Evolutionary conservation across 257 asterid species (phyloP).

Genomic region (Solanum phureja): DNA sequence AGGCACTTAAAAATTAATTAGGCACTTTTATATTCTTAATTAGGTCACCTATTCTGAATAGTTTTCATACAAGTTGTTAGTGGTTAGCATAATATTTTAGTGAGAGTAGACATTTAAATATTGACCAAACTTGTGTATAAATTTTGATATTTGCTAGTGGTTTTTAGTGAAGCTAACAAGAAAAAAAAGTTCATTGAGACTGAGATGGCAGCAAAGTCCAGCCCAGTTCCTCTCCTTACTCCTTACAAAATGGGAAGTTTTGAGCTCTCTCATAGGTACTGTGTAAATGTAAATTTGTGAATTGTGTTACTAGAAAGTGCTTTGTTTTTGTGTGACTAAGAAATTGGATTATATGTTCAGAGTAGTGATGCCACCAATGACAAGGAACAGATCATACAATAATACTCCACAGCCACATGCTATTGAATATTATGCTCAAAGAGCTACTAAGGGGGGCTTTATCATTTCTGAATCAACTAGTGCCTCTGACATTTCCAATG

Average conservation of each 20-base stretch:
- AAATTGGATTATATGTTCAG: neutral
- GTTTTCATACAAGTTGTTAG: neutral
- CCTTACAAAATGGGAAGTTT: neutral
- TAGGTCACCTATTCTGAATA: neutral
- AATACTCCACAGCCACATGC: neutral
- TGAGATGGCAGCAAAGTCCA: neutral
- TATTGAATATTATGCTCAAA: neutral
- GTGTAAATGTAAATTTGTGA: neutral
- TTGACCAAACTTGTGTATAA: neutral
- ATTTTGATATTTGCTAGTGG: neutral
- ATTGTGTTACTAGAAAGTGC: neutral
- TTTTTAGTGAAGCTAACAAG: neutral
- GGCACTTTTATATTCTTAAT: neutral
- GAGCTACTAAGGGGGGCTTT: neutral
- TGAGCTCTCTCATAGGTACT: neutral
- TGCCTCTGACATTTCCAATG: neutral
- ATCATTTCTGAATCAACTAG: neutral
- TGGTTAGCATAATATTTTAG: neutral
- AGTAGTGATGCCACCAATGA: neutral
- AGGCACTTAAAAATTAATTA: neutral
- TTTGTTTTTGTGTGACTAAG: neutral
- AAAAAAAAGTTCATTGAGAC: neutral
- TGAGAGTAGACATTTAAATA: neutral
- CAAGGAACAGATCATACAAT: neutral
- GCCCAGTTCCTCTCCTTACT: neutral